Evolutionary conservation across 345 rosid genomes (phyloP), one percentile per base, ranked within the genome.

Genomic region (Gossypium ekmanianum): DNA sequence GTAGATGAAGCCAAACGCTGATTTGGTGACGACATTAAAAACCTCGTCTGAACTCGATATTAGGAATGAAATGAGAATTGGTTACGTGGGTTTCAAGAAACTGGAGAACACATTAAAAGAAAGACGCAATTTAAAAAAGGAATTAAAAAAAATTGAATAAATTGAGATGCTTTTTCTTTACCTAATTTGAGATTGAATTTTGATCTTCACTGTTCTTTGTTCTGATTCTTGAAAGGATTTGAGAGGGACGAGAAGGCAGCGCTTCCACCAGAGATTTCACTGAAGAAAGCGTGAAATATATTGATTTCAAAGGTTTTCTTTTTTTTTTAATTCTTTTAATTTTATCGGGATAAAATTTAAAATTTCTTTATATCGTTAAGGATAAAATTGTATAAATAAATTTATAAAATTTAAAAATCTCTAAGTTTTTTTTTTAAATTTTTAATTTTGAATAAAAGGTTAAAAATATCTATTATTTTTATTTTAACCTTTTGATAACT

Each of bases 81-180:
- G 50, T 71, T 71, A n/a, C 74, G 45, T 71, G 74, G 61, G 26
- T 54, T 51, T 51, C 74, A 71, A 58, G 65, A 58, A 58, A 41
- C 24, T 58, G 39, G 48, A 2, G 13, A 22, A 72, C 58, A 44
- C 66, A 22, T 54, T 52, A 10, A 1, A 8, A 48, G 4, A 13
- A 34, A 44, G 11, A 44, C 0, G 12, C 34, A 27, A 27, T 27
- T 27, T 27, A 4, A 27, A 2, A 22, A 6, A 27, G 34, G 14
- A 18, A 6, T 7, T 1, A 7, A 9, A 45, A 22, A 24, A 20
- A 20, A 20, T 20, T 24, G 34, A 7, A 66, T 4, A 41, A 47
- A 47, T 47, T 12, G 11, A 26, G 4, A 24, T 7, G 2, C 24
- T 22, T 2, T 68, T 7, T 22, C 48, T 6, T 47, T 7, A 24